These are phyloP conservation scores for Populus alba DNA, from an alignment of 345 rosid genomes.

Conservation along the genomic window DNA sequence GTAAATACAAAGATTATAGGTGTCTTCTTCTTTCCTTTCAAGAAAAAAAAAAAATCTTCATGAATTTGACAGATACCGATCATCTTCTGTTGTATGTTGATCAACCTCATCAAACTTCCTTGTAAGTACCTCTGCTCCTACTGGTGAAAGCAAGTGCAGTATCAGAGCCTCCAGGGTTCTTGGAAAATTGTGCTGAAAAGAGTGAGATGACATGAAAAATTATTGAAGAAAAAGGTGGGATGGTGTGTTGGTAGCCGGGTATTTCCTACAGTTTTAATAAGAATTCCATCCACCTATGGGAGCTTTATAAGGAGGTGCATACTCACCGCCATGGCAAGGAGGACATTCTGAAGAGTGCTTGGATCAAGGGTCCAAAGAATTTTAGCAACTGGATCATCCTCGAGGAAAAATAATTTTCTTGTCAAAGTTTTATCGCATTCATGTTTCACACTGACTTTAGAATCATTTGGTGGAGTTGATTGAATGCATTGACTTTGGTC, in stretches of 20 bases:
- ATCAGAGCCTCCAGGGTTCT: conserved; percentile 82
- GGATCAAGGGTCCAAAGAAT: conserved; percentile 61
- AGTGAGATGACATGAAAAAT: conserved; percentile 10
- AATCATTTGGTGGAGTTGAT: conserved; percentile 35
- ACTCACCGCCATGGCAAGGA: conserved; percentile 75
- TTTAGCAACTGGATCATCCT: conserved; percentile 75
- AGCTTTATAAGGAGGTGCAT: conserved; percentile 8
- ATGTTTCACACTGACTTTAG: conserved; percentile 27
- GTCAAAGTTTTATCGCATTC: conserved; percentile 17
- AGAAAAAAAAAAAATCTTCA: conserved; percentile 1
- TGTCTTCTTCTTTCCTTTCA: neutral
- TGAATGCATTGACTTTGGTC: conserved; percentile 32
- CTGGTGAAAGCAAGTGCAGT: conserved; percentile 80
- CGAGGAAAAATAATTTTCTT: conserved; percentile 34
- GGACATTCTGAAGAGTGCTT: conserved; percentile 46
- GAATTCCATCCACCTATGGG: conserved; percentile 10
- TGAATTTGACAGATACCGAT: conserved; percentile 40
- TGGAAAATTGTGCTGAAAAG: conserved; percentile 74
- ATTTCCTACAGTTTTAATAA: neutral
- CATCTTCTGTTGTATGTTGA: conserved; percentile 54
- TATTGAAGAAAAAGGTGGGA: neutral
- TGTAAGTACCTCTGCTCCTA: conserved; percentile 78
- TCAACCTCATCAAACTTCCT: conserved; percentile 80
- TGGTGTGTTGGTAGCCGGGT: neutral
- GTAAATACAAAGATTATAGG: conserved; percentile 8